Conservation (phyloP, 345 rosid genomes). For the Gossypium rotundifolium region DNA sequence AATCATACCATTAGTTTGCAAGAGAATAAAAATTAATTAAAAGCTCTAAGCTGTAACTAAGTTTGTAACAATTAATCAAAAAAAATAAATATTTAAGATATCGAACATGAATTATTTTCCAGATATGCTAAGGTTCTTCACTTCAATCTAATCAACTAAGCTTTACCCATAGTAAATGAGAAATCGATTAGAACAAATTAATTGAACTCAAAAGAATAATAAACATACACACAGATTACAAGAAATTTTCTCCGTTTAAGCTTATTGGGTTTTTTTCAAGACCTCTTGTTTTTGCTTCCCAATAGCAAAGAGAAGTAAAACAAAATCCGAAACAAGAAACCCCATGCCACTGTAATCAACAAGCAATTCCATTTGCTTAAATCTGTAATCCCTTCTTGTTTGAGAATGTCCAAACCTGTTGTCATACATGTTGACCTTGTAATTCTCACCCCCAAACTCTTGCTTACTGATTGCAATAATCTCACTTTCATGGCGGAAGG, state of each 20-base stretch:
- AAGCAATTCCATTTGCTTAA: slow-evolving; percentile 79
- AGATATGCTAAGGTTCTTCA: slow-evolving; percentile 14
- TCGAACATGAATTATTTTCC: neutral
- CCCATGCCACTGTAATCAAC: slow-evolving; percentile 76
- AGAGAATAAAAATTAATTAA: neutral
- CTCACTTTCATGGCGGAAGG: slow-evolving; percentile 41
- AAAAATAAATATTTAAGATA: neutral
- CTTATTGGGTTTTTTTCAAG: neutral
- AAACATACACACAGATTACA: neutral
- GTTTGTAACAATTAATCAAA: neutral
- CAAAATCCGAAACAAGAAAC: slow-evolving; percentile 76
- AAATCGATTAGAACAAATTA: neutral
- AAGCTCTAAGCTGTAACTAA: neutral
- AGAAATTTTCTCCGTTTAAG: neutral
- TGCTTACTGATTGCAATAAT: slow-evolving; percentile 46
- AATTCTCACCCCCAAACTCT: slow-evolving; percentile 48
- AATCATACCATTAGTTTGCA: neutral
- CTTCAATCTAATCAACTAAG: neutral
- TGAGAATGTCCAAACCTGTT: slow-evolving; percentile 58
- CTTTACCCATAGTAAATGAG: neutral
- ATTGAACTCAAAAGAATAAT: neutral
- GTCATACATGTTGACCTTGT: slow-evolving; percentile 77
- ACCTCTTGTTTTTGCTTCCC: slow-evolving; percentile 91
- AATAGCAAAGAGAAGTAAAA: slow-evolving; percentile 72
- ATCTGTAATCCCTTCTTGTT: slow-evolving; percentile 63